Evolutionary conservation across 2,329 filamentous ascomycete genomes (phyloP), one percentile per base, ranked within the genome.

Genomic region (Aspergillus latus): DNA sequence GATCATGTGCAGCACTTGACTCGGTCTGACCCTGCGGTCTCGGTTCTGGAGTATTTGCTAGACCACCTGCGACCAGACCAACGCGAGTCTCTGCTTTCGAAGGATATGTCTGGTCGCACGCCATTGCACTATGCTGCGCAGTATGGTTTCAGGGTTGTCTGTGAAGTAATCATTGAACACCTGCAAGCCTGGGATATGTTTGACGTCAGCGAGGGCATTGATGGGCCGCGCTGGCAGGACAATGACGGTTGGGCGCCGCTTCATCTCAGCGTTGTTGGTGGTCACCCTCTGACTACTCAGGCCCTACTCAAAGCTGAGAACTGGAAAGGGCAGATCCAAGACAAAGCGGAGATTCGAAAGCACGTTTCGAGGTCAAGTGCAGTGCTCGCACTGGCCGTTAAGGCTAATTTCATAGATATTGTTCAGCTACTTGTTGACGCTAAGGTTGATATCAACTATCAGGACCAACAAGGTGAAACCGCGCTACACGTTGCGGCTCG

Each of bases 61-160:
- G 86, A 92, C 46, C 79, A 81, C 29, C 80, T 99, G 6, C 82
- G 79, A 9, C 80, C 83, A 0, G 77, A 82, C 8, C 93, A 97
- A 64, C 84, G 87, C 9, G 62, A 71, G 10, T 88, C 88, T 0
- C 77, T 97, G 9, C 78, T 82, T 49, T 83, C 84, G 10, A 85
- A 82, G 57, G 93, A 97, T 73, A 82, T 86, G 0, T 89, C 93
- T 58, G 92, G 91, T 2, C 88, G 93, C 4, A 82, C 93, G 11
- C 92, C 93, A 1, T 80, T 97, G 9, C 93, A 97, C 71, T 97
- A 97, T 69, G 92, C 92, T 2, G 93, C 94, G 0, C 92, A 97
- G 70, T 96, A 95, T 69, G 94, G 94, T 2, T 92, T 97, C 65
- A 89, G 94, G 3, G 84, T 91, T 13, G 87, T 97, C 8, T 96